A percentile compares a stretch with the other conserved stretches of the same genome.
phyloP scores from a whole-genome alignment of 805 yeast genomes.

The Candida insectorum region DNA sequence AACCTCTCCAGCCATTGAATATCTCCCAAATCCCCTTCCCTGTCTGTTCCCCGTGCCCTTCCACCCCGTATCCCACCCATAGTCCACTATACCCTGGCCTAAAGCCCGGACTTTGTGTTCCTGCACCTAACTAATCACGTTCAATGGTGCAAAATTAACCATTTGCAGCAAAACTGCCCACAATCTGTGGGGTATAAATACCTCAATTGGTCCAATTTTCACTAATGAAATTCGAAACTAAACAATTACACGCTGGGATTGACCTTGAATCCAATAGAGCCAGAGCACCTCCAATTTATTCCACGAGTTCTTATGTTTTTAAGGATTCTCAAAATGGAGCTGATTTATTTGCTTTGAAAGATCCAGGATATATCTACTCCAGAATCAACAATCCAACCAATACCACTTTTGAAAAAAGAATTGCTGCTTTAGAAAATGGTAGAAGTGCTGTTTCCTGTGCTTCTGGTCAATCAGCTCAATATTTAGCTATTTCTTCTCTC shows the following conservation, averaged over 20 bases:
- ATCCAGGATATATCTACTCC: constrained; percentile 83
- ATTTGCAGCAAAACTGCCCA: constrained; percentile 1
- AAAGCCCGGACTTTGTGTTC: too few relatives aligned
- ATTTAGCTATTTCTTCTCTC: constrained; percentile 75
- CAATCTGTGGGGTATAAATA: constrained; percentile 4
- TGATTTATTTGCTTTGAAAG: constrained; percentile 78
- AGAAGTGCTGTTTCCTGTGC: constrained; percentile 84
- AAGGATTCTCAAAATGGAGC: constrained; percentile 91
- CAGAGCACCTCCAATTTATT: constrained; percentile 91
- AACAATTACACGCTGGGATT: constrained; percentile 96
- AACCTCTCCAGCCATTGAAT: too few relatives aligned
- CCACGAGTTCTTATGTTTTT: constrained; percentile 87
- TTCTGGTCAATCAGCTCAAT: constrained; percentile 98
- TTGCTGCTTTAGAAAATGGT: constrained; percentile 92
- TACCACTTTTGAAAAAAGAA: constrained; percentile 85
- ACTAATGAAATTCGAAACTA: constrained; percentile 59
- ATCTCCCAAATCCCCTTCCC: too few relatives aligned
- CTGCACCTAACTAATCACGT: neutral
- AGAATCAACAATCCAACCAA: constrained; percentile 92
- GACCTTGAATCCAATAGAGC: constrained; percentile 64
- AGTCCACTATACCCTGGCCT: too few relatives aligned
- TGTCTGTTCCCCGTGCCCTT: too few relatives aligned
- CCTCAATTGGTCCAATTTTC: neutral
- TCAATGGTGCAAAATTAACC: neutral
- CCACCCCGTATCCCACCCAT: too few relatives aligned